Percentiles rank a stretch among this genome's conserved stretches.
Conservation (phyloP, 1,139 yeast species). For the Zhuliangozyma blackwelliae region DNA sequence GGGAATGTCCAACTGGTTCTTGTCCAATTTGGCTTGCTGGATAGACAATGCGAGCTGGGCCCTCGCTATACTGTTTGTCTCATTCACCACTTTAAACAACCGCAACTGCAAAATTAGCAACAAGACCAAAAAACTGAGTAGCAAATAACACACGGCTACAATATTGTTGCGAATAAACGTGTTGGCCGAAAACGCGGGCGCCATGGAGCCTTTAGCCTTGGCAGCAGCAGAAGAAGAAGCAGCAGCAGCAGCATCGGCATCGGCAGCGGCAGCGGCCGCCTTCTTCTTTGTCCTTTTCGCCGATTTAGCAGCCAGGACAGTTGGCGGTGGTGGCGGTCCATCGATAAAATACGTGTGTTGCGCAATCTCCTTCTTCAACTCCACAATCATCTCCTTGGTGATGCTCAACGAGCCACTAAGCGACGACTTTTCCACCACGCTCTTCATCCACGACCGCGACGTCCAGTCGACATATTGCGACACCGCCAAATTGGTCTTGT, state of each 20-base stretch:
- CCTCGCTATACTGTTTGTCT: slow-evolving; percentile 23
- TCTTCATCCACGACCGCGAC: slow-evolving; percentile 54
- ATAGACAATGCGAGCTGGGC: slow-evolving; percentile 22
- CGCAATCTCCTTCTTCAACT: slow-evolving; percentile 27
- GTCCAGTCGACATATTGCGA: slow-evolving; percentile 51
- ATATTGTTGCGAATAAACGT: slow-evolving; percentile 14
- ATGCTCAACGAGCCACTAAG: slow-evolving; percentile 44
- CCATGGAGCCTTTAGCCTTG: neutral
- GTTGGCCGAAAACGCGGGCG: slow-evolving; percentile 6
- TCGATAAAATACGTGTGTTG: slow-evolving; percentile 18
- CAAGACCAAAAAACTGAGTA: slow-evolving; percentile 19
- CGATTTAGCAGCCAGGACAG: slow-evolving; percentile 1
- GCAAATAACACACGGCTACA: slow-evolving; percentile 16
- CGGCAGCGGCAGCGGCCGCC: slow-evolving; percentile 1
- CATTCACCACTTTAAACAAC: slow-evolving; percentile 16
- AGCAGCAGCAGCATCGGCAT: slow-evolving; percentile 1
- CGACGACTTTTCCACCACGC: slow-evolving; percentile 50
- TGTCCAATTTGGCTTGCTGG: slow-evolving; percentile 14
- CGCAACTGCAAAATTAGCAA: slow-evolving; percentile 22
- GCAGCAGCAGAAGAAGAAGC: slow-evolving; percentile 1
- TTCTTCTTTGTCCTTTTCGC: slow-evolving; percentile 5
- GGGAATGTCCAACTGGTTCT: slow-evolving; percentile 1
- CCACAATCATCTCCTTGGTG: slow-evolving; percentile 27
- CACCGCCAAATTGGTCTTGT: slow-evolving; percentile 37
- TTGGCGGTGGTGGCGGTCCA: slow-evolving; percentile 13